These are phyloP conservation scores for Pseudogymnoascus sp. DNA, from an alignment of 2,329 filamentous ascomycete species.

Conservation along the genomic window DNA sequence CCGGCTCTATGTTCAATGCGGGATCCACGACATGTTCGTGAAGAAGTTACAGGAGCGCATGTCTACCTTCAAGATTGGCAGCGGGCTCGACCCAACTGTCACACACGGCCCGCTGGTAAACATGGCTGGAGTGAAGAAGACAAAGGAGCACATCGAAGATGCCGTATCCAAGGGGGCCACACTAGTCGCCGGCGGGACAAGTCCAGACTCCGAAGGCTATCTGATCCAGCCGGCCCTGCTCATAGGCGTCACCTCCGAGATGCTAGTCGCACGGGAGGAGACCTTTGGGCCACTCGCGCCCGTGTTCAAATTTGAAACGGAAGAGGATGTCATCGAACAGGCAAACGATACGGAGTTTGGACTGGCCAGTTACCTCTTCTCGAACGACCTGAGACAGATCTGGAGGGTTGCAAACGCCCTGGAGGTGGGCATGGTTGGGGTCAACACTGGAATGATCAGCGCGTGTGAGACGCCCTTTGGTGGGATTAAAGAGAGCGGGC, in stretches of 20 bases:
- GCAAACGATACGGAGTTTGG: slow-evolving; percentile 59
- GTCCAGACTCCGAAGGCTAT: slow-evolving; percentile 44
- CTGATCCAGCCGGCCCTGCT: slow-evolving; percentile 66
- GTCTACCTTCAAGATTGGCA: slow-evolving; percentile 48
- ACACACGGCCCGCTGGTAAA: slow-evolving; percentile 57
- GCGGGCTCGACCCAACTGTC: slow-evolving; percentile 48
- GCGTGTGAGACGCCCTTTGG: too few relatives aligned
- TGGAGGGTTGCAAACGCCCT: slow-evolving; percentile 61
- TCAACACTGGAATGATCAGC: slow-evolving; percentile 22
- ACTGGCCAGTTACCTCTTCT: slow-evolving; percentile 61
- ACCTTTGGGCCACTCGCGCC: slow-evolving; percentile 59
- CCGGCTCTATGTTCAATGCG: slow-evolving; percentile 55
- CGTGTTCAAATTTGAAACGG: slow-evolving; percentile 57
- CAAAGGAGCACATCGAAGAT: slow-evolving; percentile 53
- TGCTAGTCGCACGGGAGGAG: slow-evolving; percentile 49
- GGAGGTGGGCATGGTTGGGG: slow-evolving; percentile 63
- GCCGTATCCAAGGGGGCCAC: slow-evolving; percentile 56
- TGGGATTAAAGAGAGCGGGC: too few relatives aligned
- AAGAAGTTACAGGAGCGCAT: slow-evolving; percentile 46
- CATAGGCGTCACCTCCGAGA: slow-evolving; percentile 49
- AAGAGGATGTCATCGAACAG: slow-evolving; percentile 53
- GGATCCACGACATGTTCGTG: slow-evolving; percentile 55
- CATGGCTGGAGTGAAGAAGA: slow-evolving; percentile 48
- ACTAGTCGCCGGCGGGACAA: slow-evolving; percentile 52
- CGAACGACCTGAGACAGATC: slow-evolving; percentile 57